These are phyloP conservation scores for Coleophoma cylindrospora DNA, from an alignment of 2,329 filamentous ascomycete genomes.

Conservation along the genomic window DNA sequence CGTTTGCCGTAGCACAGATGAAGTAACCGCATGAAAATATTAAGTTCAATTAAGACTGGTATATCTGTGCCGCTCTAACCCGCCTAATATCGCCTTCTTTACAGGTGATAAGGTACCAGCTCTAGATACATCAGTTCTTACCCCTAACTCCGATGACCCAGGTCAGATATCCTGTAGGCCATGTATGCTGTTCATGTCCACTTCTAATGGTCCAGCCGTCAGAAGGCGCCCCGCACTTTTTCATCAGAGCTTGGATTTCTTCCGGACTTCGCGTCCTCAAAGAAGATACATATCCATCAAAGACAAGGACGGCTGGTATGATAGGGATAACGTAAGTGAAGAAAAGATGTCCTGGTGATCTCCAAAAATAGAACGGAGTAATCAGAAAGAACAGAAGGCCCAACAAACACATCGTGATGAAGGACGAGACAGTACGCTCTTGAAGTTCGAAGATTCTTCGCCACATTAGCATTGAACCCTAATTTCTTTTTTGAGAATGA, in stretches of 20 bases:
- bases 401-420: conserved; percentile 48
- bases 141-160: conserved; percentile 35
- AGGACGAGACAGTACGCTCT: conserved; percentile 50
- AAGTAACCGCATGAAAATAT: too few species aligned
- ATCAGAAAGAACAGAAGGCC: conserved; percentile 45
- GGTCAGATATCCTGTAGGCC: conserved; percentile 40
- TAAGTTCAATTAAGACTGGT: too few species aligned
- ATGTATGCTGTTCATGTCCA: conserved; percentile 37
- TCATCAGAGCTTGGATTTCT: conserved; percentile 58
- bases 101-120: too few species aligned
- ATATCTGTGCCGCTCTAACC: too few species aligned
- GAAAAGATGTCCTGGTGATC: conserved; percentile 40
- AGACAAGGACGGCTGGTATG: conserved; percentile 61
- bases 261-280: conserved; percentile 61
- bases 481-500: not conserved
- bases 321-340: conserved; percentile 64
- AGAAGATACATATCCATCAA: conserved; percentile 65
- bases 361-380: conserved; percentile 43
- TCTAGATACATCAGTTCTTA: conserved; percentile 3
- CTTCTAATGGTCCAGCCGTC: conserved; percentile 36
- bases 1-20: not conserved
- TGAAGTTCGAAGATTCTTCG: conserved; percentile 67
- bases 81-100: not conserved
- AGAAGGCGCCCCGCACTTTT: conserved; percentile 39
- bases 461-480: not conserved